phyloP scores from a whole-genome alignment of 345 rosid genomes.

The Ceriops decandra region DNA sequence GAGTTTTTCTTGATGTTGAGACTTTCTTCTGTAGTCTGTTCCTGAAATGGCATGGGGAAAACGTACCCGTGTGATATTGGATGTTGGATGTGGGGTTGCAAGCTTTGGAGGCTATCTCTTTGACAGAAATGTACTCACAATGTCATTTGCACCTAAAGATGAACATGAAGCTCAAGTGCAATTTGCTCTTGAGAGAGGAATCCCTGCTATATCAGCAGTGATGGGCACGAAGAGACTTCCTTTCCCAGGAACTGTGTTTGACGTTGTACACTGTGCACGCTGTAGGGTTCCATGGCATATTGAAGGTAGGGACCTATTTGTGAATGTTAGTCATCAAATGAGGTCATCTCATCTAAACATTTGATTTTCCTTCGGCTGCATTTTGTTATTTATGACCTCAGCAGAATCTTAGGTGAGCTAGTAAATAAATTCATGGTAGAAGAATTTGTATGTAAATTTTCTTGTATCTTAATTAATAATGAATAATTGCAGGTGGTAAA shows the following conservation, averaged over 20 bases:
- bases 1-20: constrained; percentile 13
- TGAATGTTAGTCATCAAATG: neutral
- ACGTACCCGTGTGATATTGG: constrained; percentile 75
- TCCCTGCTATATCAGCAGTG: constrained; percentile 95
- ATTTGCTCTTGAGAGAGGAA: constrained; percentile 97
- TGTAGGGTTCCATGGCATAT: constrained; percentile 99
- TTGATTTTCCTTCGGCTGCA: neutral
- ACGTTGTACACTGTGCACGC: constrained; percentile 94
- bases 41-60: constrained; percentile 85
- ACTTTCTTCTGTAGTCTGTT: constrained; percentile 55
- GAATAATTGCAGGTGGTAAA: constrained; percentile 59
- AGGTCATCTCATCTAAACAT: constrained; percentile 1
- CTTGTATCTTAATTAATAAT: neutral
- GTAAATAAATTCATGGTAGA: neutral
- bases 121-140: constrained; percentile 76
- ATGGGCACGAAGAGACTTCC: constrained; percentile 98
- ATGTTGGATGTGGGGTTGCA: constrained; percentile 99
- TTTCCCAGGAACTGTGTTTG: constrained; percentile 84
- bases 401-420: neutral
- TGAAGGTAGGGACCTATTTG: constrained; percentile 54
- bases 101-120: constrained; percentile 97
- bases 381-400: neutral
- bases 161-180: constrained; percentile 99
- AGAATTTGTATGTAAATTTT: neutral
- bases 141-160: constrained; percentile 99